These are phyloP conservation scores for Skeletonema grethae DNA, from an alignment of 108 stramenopile genomes.

Conservation along the genomic window DNA sequence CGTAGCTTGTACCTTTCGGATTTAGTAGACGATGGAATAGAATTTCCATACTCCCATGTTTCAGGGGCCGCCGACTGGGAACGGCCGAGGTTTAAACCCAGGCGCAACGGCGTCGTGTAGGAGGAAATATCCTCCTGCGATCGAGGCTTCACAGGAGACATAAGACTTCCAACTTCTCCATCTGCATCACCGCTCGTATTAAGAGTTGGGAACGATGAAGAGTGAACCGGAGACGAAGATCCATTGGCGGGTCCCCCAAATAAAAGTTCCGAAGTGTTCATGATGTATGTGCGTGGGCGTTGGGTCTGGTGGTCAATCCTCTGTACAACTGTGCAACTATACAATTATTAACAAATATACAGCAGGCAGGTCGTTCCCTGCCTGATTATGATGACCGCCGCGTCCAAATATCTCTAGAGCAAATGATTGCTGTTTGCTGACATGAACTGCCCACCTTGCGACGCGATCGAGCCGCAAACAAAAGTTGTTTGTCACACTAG, in stretches of 20 bases:
- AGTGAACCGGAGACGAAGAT: background rate
- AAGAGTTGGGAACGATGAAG: conserved; percentile 1
- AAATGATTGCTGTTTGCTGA: too few relatives aligned
- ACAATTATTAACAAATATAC: conserved; percentile 1
- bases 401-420: too few relatives aligned
- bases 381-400: background rate
- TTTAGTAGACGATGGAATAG: conserved; percentile 49
- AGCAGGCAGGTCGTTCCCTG: background rate
- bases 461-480: too few relatives aligned
- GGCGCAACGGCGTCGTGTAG: conserved; percentile 10
- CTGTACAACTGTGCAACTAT: background rate
- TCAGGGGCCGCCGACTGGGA: conserved; percentile 61
- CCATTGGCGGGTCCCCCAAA: background rate
- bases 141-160: background rate
- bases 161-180: background rate
- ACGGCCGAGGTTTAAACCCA: conserved; percentile 55
- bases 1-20: conserved; percentile 4
- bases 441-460: too few relatives aligned
- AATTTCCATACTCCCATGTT: conserved; percentile 30
- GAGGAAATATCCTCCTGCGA: background rate
- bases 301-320: background rate
- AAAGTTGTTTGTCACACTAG: too few relatives aligned
- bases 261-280: background rate
- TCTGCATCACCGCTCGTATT: background rate
- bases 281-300: background rate